phyloP scores from a whole-genome alignment of 2,329 filamentous ascomycete genomes.

The Calonectria pseudoturangicola region DNA sequence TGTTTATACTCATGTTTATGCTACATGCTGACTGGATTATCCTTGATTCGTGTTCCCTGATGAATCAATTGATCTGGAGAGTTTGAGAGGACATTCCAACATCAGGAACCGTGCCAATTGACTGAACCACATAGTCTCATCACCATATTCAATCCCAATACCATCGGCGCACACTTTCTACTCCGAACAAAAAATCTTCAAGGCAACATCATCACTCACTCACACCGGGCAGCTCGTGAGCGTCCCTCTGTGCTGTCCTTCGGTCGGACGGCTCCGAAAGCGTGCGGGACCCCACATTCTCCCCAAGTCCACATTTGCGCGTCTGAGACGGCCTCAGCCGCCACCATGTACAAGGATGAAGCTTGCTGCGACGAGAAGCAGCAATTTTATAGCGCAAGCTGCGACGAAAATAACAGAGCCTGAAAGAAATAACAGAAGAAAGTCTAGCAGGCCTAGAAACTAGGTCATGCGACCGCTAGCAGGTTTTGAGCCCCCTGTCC shows the following conservation, averaged over 20 bases:
- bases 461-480: constrained; percentile 14
- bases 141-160: not conserved
- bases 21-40: not conserved
- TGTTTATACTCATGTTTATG: not conserved
- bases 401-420: constrained; percentile 18
- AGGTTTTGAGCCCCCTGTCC: constrained; percentile 18
- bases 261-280: constrained; percentile 19
- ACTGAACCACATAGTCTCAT: not conserved
- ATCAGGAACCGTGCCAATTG: not conserved
- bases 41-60: not conserved
- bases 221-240: not conserved
- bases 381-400: constrained; percentile 26
- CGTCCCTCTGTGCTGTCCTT: constrained; percentile 6
- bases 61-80: not conserved
- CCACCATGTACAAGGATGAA: constrained; percentile 20
- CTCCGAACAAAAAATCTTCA: not conserved
- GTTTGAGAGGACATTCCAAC: not conserved
- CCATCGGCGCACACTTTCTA: not conserved
- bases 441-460: not conserved
- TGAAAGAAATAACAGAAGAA: constrained; percentile 1
- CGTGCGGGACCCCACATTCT: constrained; percentile 22
- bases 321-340: constrained; percentile 25
- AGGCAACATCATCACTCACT: not conserved
- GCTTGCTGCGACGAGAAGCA: constrained; percentile 3
- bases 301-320: constrained; percentile 10